Base-by-base conservation (phyloP, 306 rosid species). In the Styphnolobium japonicum region DNA sequence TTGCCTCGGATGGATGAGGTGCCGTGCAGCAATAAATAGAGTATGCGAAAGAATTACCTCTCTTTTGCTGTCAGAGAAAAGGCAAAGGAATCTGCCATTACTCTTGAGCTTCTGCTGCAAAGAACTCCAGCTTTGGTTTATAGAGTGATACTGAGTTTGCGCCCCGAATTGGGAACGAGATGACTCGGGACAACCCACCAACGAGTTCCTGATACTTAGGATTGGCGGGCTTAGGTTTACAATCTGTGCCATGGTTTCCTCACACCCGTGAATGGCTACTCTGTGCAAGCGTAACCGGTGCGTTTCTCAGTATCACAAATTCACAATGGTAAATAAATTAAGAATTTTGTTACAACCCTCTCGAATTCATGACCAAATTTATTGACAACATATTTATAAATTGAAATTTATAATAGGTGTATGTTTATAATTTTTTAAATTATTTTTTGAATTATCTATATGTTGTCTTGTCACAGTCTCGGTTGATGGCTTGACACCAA, bases 21-120 rank as follows among this genome's bases (percentile, higher is more conserved):
- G n/a, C n/a, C n/a, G n/a, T n/a, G n/a, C n/a, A n/a, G n/a, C n/a
- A n/a, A n/a, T n/a, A n/a, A n/a, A n/a, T n/a, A n/a, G n/a, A n/a
- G n/a, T n/a, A 68, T 0, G 22, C 14, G 34, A 43, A 1, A 31
- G 0, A 2, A 42, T 15, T 23, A 94, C 99, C 98, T 95, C 71
- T 81, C 75, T 90, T 42, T 85, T 87, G 73, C 85, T 87, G 42
- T 84, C 88, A 1, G 98, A 86, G 91, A 95, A 95, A 18, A 93
- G 89, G 86, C 99, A 92, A 19, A 71, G 75, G 84, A 93, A 81
- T 80, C 90, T 85, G 75, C 84, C 88, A 29, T 82, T 93, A 81
- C 84, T 82, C 34, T 77, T 83, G 88, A 92, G 86, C 42, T 78
- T 58, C 70, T 60, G 87, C 62, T 77, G 97, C 33, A 94, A 79